phyloP scores from a whole-genome alignment of 2,329 filamentous ascomycete species.

The Botrytis fabae region DNA sequence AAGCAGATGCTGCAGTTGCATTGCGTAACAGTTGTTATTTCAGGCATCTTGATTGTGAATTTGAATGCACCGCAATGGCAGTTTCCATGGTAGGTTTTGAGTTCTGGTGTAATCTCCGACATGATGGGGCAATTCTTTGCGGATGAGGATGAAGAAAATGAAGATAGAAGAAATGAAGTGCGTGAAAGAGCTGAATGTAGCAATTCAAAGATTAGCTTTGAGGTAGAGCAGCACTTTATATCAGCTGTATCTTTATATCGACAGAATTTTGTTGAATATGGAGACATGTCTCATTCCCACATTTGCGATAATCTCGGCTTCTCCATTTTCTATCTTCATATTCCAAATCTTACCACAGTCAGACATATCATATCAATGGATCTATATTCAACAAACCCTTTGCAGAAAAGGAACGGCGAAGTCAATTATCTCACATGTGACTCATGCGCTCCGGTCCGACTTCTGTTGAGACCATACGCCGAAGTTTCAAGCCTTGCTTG shows the following conservation, averaged over 20 bases:
- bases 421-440: background rate
- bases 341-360: background rate
- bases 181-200: background rate
- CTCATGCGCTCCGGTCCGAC: background rate
- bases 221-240: background rate
- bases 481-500: background rate
- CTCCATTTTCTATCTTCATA: background rate
- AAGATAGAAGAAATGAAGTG: background rate
- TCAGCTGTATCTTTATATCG: background rate
- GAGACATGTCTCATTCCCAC: background rate
- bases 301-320: too few relatives aligned
- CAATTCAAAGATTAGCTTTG: background rate
- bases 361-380: background rate
- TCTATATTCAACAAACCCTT: background rate
- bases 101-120: conserved; percentile 11
- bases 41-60: conserved; percentile 54
- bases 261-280: background rate
- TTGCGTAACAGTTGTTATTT: conserved; percentile 55
- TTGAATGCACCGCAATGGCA: conserved; percentile 58
- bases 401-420: background rate
- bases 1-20: conserved; percentile 70
- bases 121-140: background rate
- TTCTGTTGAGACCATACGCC: background rate
- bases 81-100: conserved; percentile 50
- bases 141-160: background rate